Evolutionary conservation across 2,329 filamentous ascomycete species (phyloP).

Genomic region (Botrytis deweyae): DNA sequence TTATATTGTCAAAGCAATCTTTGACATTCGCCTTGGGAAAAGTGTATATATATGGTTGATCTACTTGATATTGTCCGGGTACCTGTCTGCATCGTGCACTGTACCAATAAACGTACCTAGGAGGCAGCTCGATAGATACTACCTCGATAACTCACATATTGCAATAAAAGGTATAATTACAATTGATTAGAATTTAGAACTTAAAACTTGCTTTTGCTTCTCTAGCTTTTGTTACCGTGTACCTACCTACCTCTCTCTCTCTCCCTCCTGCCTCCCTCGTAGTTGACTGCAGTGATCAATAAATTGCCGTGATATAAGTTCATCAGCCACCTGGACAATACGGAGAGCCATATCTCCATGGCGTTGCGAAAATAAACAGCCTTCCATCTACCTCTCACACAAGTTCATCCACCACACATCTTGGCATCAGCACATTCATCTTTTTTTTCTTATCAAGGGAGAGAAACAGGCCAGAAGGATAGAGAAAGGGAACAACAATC

Average conservation of each 20-base stretch:
- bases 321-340: not conserved
- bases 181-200: not conserved
- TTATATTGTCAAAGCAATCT: not conserved
- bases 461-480: not conserved
- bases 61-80: not conserved
- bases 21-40: not conserved
- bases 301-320: not conserved
- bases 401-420: not conserved
- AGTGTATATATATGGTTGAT: not conserved
- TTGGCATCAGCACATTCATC: slow-evolving; percentile 16
- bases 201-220: not conserved
- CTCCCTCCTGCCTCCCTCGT: not conserved
- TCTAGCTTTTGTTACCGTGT: not conserved
- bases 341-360: not conserved
- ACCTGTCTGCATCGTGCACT: not conserved
- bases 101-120: not conserved
- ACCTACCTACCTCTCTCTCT: not conserved
- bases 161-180: not conserved
- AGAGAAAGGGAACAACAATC: not conserved
- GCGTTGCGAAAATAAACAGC: not conserved
- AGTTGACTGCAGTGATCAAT: not conserved
- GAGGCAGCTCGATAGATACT: not conserved
- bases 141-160: not conserved
- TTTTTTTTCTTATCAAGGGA: slow-evolving; percentile 16
- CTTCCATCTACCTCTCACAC: not conserved